Evolutionary conservation across 177 flowering plant genomes (phyloP), one percentile per base, ranked within the genome.

Genomic region (Vitis hybrid): DNA sequence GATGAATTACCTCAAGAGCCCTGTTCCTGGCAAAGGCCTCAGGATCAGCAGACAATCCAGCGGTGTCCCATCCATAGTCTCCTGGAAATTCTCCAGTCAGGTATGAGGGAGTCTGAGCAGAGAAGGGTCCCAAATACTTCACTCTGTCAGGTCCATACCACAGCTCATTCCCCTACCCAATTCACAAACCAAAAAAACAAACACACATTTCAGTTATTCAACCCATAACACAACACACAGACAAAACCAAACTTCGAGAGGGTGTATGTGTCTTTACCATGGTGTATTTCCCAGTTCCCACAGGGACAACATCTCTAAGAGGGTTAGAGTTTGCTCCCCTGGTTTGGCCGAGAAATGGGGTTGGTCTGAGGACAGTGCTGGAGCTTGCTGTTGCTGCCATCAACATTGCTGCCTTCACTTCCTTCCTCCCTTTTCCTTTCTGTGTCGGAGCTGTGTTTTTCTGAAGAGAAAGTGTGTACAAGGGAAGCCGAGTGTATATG

Each of bases 101-200:
- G 79, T 94, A 92, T 1, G 97, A 86, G 1, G 98, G 98, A 16
- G 94, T 92, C 80, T 94, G 97, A 65, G 93, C 98, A 46, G 97
- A 94, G 76, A 94, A 94, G 19, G 98, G 98, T 67, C 98, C 98
- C 86, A 94, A 80, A 83, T 88, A 94, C 86, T 94, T 94, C 59
- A 92, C 90, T 14, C 97, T 79, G 82, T 94, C 98, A 0, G 98
- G 97, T 51, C 98, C 98, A 73, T 94, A 94, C 98, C 98, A 94
- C 70, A 92, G 72, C 0, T 88, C 93, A 75, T 85, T 85, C 16
- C 79, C 72, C 80, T 76, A 19, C 10, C 30, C 30, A 27, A 27
- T 27, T 21, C 70, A 76, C 4, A 16, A 21, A 1, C 16, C 16
- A 2, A 46, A 49, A 50, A 58, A 65, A 8, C 3, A 15, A 65